phyloP scores from a whole-genome alignment of 1,139 yeast species.

The Kurtzmaniella natalensis region DNA sequence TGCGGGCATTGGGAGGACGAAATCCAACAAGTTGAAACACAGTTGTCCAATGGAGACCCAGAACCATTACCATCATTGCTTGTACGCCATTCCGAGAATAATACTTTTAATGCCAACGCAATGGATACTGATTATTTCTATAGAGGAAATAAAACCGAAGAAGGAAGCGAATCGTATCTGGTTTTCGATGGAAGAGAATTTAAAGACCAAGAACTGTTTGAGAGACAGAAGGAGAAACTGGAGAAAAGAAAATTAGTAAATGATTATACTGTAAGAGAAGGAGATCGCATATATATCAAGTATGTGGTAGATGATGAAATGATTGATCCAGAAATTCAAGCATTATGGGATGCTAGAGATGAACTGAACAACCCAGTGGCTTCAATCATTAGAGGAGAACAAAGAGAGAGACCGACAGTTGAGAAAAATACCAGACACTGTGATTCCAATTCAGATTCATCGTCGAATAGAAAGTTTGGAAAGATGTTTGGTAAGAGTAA shows the following conservation, averaged over 20 bases:
- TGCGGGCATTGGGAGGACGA: conserved; percentile 1
- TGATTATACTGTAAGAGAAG: conserved; percentile 48
- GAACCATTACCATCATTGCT: no score
- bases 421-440: no score
- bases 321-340: conserved; percentile 49
- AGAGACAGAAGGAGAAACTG: conserved; percentile 19
- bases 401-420: not conserved
- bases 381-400: not conserved
- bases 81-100: no score
- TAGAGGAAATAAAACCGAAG: not conserved
- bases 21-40: not conserved
- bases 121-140: conserved; percentile 1
- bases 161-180: no score
- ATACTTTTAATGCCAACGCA: no score
- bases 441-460: no score
- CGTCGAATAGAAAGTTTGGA: no score
- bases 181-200: no score
- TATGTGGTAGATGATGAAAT: conserved; percentile 31
- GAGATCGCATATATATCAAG: conserved; percentile 41
- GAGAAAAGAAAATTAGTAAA: conserved; percentile 20
- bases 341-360: conserved; percentile 37
- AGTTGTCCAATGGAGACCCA: no score
- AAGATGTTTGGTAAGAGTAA: conserved; percentile 1
- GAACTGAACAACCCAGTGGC: conserved; percentile 1
- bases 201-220: conserved; percentile 20